A percentile compares a stretch with the other conserved stretches of the same genome.
These are phyloP conservation scores for Candida palmyrensis DNA, from an alignment of 805 yeast species.

Conservation along the genomic window DNA sequence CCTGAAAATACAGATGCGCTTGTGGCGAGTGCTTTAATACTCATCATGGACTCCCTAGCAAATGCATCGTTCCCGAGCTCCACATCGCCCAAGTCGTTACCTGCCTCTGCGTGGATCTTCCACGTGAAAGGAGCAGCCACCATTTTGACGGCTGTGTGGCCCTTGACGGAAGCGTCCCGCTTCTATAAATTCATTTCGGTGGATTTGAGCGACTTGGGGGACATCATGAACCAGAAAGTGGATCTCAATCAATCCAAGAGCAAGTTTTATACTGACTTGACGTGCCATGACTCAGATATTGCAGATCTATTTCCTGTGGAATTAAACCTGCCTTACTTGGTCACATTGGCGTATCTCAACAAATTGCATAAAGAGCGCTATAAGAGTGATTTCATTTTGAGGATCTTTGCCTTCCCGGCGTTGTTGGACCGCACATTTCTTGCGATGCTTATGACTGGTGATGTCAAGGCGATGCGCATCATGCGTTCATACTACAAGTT, in stretches of 20 bases:
- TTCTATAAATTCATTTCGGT: conserved; percentile 56
- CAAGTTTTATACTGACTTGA: conserved; percentile 49
- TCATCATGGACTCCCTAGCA: conserved; percentile 91
- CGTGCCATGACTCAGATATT: conserved; percentile 82
- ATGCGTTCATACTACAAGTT: conserved; percentile 85
- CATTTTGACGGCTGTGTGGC: conserved; percentile 94
- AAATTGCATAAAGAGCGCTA: conserved; percentile 76
- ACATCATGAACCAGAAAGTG: conserved; percentile 43
- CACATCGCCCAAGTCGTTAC: conserved; percentile 55
- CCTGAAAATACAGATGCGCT: conserved; percentile 87
- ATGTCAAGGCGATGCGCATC: conserved; percentile 81
- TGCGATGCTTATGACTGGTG: conserved; percentile 76
- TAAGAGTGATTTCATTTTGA: conserved; percentile 77
- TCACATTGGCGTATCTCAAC: conserved; percentile 82
- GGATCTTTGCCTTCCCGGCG: conserved; percentile 93
- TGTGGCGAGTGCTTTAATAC: conserved; percentile 84
- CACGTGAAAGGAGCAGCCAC: conserved; percentile 98
- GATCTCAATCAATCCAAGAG: conserved; percentile 17
- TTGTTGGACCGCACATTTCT: conserved; percentile 76
- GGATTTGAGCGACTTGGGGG: conserved; percentile 86
- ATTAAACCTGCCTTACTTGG: conserved; percentile 75
- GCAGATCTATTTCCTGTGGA: conserved; percentile 84
- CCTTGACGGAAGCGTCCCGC: conserved; percentile 46
- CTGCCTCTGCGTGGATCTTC: conserved; percentile 95
- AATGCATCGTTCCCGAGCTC: conserved; percentile 67